These are phyloP conservation scores for Aspergillus carbonarius DNA, from an alignment of 2,329 filamentous ascomycete genomes.

Conservation along the genomic window DNA sequence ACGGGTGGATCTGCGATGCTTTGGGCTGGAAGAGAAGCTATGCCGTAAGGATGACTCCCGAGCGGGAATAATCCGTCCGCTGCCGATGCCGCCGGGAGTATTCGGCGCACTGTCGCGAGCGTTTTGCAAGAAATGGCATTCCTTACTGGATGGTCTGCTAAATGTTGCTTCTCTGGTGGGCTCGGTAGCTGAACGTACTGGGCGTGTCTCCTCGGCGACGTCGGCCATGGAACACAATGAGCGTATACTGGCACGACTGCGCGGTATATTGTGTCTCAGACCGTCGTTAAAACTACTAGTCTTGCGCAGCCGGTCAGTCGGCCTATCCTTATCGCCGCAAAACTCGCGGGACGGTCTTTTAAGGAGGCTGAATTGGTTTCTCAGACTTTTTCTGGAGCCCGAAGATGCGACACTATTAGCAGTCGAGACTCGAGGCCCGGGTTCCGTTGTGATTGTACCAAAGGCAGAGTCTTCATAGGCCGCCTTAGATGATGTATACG, in stretches of 20 bases:
- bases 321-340: constrained; percentile 34
- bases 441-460: constrained; percentile 42
- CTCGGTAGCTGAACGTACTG: constrained; percentile 21
- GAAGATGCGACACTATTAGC: constrained; percentile 42
- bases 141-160: constrained; percentile 28
- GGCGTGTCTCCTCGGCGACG: constrained; percentile 39
- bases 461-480: constrained; percentile 37
- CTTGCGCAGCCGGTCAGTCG: constrained; percentile 34
- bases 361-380: constrained; percentile 33
- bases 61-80: constrained; percentile 59
- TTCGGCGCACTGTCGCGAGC: constrained; percentile 25
- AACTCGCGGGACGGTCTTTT: constrained; percentile 41
- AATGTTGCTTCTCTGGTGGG: constrained; percentile 16
- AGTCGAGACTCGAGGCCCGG: constrained; percentile 38
- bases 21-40: constrained; percentile 50
- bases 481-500: constrained; percentile 35
- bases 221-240: constrained; percentile 45
- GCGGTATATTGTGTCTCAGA: constrained; percentile 33
- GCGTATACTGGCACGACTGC: constrained; percentile 39
- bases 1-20: constrained; percentile 54
- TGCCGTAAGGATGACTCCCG: constrained; percentile 68
- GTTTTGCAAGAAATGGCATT: constrained; percentile 37
- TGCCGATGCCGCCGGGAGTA: constrained; percentile 42
- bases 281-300: constrained; percentile 36
- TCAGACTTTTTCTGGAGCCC: constrained; percentile 41